Evolutionary conservation across 2,329 filamentous ascomycete genomes (phyloP).

Genomic region (Grosmannia penicillata): DNA sequence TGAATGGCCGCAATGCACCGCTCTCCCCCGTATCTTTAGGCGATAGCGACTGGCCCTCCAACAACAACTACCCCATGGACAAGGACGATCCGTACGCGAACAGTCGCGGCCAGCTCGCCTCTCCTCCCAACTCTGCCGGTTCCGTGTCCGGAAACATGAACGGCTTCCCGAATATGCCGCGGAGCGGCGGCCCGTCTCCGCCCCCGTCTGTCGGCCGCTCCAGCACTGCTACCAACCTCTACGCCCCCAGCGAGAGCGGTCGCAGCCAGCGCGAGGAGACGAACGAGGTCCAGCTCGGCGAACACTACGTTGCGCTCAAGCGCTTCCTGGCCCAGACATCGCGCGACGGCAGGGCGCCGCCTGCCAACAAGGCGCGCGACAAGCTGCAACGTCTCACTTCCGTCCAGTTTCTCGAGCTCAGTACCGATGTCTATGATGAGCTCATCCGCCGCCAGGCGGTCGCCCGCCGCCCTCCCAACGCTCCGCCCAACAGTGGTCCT

Average conservation of each 20-base stretch:
- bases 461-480: slow-evolving; percentile 37
- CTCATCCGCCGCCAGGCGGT: slow-evolving; percentile 70
- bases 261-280: slow-evolving; percentile 45
- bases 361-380: slow-evolving; percentile 80
- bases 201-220: slow-evolving; percentile 78
- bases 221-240: slow-evolving; percentile 62
- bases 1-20: slow-evolving; percentile 62
- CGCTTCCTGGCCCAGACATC: slow-evolving; percentile 56
- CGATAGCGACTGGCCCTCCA: slow-evolving; percentile 71
- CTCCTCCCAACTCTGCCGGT: slow-evolving; percentile 55
- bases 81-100: slow-evolving; percentile 37
- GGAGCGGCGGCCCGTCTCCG: slow-evolving; percentile 57
- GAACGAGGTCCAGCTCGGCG: slow-evolving; percentile 47
- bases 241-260: slow-evolving; percentile 51
- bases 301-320: slow-evolving; percentile 72
- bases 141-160: slow-evolving; percentile 43
- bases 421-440: slow-evolving; percentile 95
- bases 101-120: slow-evolving; percentile 45
- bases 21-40: slow-evolving; percentile 72
- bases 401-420: slow-evolving; percentile 93
- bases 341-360: slow-evolving; percentile 61
- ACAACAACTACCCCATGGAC: slow-evolving; percentile 39
- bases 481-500: slow-evolving; percentile 32
- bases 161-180: slow-evolving; percentile 40
- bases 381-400: slow-evolving; percentile 81